Conservation (phyloP, 345 rosid species). For the Hirschfeldia incana region DNA sequence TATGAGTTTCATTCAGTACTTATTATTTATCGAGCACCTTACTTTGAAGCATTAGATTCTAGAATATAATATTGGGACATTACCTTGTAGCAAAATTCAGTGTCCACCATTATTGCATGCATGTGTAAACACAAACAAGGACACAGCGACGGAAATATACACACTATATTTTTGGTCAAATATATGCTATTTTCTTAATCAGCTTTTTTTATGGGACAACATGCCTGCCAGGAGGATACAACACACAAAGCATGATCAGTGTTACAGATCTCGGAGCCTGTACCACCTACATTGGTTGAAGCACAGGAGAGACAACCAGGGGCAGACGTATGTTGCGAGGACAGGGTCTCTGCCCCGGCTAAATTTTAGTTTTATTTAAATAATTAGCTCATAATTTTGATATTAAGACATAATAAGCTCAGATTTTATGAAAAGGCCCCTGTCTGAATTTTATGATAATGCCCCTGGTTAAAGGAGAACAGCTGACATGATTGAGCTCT, state of each 20-base stretch:
- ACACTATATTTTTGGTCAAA: not conserved
- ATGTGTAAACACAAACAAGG: not conserved
- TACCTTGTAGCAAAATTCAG: not conserved
- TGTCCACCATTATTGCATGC: not conserved
- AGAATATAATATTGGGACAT: not conserved
- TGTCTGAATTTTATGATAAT: no score
- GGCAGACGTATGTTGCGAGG: not conserved
- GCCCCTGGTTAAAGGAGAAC: slow-evolving; percentile 1
- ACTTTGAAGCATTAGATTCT: not conserved
- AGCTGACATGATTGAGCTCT: not conserved
- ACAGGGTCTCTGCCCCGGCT: not conserved
- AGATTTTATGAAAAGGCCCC: not conserved
- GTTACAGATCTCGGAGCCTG: slow-evolving; percentile 47
- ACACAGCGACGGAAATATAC: no score
- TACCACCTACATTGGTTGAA: slow-evolving; percentile 35
- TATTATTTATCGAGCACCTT: not conserved
- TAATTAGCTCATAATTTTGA: not conserved
- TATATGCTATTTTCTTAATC: not conserved
- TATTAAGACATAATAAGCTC: not conserved
- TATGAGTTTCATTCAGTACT: not conserved
- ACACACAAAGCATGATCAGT: slow-evolving; percentile 4
- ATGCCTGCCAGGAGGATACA: slow-evolving; percentile 10
- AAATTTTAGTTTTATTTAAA: no score
- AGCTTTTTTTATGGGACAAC: not conserved
- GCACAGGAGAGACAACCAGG: slow-evolving; percentile 45